A percentile compares a stretch with the other conserved stretches of the same genome.
These are phyloP conservation scores for Arthrinium phaeospermum DNA, from an alignment of 2,329 filamentous ascomycete genomes.

Conservation along the genomic window DNA sequence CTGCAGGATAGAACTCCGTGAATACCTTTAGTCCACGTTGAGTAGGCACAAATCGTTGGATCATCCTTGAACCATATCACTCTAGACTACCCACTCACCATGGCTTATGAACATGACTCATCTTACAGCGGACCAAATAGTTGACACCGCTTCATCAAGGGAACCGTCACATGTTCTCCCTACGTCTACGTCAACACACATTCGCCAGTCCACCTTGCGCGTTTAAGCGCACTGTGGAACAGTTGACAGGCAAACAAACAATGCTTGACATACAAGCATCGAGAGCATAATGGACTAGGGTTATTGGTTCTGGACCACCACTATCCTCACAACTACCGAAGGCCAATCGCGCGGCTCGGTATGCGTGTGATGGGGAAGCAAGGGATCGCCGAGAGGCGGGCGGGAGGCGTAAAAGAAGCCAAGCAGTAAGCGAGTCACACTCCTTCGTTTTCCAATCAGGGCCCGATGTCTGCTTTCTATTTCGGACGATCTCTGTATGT, in stretches of 20 bases:
- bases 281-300: background rate
- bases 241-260: background rate
- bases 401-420: background rate
- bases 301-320: background rate
- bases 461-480: background rate
- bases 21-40: too few species aligned
- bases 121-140: background rate
- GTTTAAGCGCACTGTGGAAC: background rate
- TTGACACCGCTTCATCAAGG: background rate
- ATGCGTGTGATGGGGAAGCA: constrained; percentile 4
- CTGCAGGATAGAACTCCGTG: too few species aligned
- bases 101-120: background rate
- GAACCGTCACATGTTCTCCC: background rate
- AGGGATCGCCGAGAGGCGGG: background rate
- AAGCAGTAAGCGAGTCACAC: background rate
- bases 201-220: background rate
- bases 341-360: background rate
- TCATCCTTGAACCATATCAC: background rate
- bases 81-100: too few species aligned
- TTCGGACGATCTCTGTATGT: background rate
- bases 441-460: background rate
- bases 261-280: background rate
- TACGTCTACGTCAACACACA: background rate
- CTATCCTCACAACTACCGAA: background rate
- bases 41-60: too few species aligned